phyloP scores from a whole-genome alignment of 805 yeast species.

The Wickerhamomyces xylosicus region DNA sequence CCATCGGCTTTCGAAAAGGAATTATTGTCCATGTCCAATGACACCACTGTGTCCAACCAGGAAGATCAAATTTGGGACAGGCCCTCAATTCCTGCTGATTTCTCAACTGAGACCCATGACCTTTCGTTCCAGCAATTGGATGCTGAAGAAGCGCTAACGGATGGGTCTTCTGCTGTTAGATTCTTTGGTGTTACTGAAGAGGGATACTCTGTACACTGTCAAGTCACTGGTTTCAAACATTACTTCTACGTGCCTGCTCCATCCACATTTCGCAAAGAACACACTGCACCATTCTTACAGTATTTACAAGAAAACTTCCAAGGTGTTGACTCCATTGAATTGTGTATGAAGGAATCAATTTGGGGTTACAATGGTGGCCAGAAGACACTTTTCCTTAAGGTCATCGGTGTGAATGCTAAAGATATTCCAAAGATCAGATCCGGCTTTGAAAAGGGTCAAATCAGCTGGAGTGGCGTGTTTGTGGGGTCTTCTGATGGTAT shows the following conservation, averaged over 20 bases:
- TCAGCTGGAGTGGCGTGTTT: conserved; percentile 55
- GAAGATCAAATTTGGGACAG: conserved; percentile 39
- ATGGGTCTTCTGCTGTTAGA: conserved; percentile 56
- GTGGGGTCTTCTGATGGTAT: conserved; percentile 38
- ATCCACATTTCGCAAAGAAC: conserved; percentile 50
- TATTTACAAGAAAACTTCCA: conserved; percentile 37
- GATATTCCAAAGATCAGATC: conserved; percentile 60
- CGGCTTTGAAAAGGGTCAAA: conserved; percentile 76
- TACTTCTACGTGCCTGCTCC: conserved; percentile 93
- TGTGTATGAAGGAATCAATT: conserved; percentile 68
- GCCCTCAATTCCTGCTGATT: conserved; percentile 41
- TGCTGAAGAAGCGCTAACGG: conserved; percentile 70
- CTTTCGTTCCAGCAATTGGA: conserved; percentile 85
- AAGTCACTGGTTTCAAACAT: conserved; percentile 80
- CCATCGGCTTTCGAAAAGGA: conserved; percentile 45
- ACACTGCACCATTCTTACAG: conserved; percentile 34
- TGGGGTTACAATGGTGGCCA: conserved; percentile 88
- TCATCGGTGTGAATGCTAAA: conserved; percentile 56
- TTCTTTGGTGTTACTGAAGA: conserved; percentile 87
- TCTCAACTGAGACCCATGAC: conserved; percentile 39
- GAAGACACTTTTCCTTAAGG: conserved; percentile 70
- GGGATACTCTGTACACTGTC: conserved; percentile 86
- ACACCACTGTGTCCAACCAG: conserved; percentile 16
- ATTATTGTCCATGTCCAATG: conserved; percentile 32
- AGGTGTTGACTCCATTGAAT: conserved; percentile 57